Base-by-base conservation (phyloP, 2,329 filamentous ascomycete genomes). In the Esteya vermicola region DNA sequence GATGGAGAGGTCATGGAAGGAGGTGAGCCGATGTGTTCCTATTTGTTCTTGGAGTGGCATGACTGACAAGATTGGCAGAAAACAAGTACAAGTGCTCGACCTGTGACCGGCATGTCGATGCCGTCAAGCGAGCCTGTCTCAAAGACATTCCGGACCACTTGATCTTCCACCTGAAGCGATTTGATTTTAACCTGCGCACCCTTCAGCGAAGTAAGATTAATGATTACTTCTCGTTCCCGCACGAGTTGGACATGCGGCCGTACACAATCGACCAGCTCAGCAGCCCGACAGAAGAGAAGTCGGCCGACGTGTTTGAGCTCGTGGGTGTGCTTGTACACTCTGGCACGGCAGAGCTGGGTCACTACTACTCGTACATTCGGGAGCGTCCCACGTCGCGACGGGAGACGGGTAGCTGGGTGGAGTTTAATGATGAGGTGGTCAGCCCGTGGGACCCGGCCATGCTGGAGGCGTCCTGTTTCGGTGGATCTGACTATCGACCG, bases 11-110 rank as follows among this genome's bases (percentile, higher is more conserved):
- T 91, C 27, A 88, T 98, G 81, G 85, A 94, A 65, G 91, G 93
- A 48, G 78, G 78, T 75, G 56, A 51, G 68, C 10, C 5, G 16
- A 31, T 13, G 3, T 56, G 14, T 16, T 34, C 9, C 16, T 23
- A n/a, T n/a, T n/a, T n/a, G n/a, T n/a, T n/a, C n/a, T n/a, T n/a
- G n/a, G n/a, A 21, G 20, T 20, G 9, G 25, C 19, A 8, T 20
- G 13, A 16, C 35, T 37, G 26, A 28, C 35, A 4, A n/a, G n/a
- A n/a, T n/a, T 16, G 22, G 7, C 48, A 80, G 86, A 94, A 52
- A 96, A 98, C 64, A 95, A 94, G 61, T 98, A 96, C 65, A 93
- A 93, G 48, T 98, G 91, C 60, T 88, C 86, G 23, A 81, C 76
- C 5, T 98, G 91, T 55, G 83, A 85, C 45, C 75, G 75, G 10